Base-by-base conservation (phyloP, 495 filamentous ascomycete genomes). In the Wilcoxina mikolae region DNA sequence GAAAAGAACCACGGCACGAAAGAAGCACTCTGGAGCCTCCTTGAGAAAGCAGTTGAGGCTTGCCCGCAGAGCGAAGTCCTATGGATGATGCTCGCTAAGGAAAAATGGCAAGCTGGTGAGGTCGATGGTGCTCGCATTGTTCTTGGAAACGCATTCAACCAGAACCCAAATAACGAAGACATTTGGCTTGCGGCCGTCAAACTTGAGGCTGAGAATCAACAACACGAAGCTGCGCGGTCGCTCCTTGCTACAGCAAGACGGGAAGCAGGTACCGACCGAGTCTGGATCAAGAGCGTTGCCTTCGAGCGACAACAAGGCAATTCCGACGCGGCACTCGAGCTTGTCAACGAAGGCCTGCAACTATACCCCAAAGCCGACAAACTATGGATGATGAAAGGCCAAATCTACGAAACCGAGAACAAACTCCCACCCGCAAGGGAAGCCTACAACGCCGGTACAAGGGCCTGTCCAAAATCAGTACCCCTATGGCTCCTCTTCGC, bases 341-440 rank as follows among this genome's bases (percentile, higher is more conserved):
- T 96, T 4, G 87, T 87, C 56, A 86, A 83, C 60, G 79, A 94
- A 63, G 93, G 82, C 25, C 74, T 99, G 0, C 81, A 87, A 52
- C 72, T 85, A n/a, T 96, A 91, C 68, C 90, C 93, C 10, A 78
- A 78, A 45, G 78, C 82, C 1, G 79, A 85, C 51, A 95, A 95
- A 67, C 76, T 99, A 10, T 94, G 87, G 82, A 95, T 95, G 85
- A 86, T 94, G 73, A 99, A 96, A 70, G 91, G 93, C 3, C 91
- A 99, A 60, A 86, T 96, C 56, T 99, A 96, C 75, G 84, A 94
- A 60, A 71, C 77, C 15, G 76, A 84, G 49, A 76, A 73, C 56
- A 84, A 84, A 65, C 70, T 84, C 33, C 80, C 85, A 0, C 83
- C 93, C 65, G 91, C 93, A 3, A 78, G 89, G 44, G 87, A 99